phyloP scores from a whole-genome alignment of 768 basidiomycete species.

The Kwoniella bestiolae region DNA sequence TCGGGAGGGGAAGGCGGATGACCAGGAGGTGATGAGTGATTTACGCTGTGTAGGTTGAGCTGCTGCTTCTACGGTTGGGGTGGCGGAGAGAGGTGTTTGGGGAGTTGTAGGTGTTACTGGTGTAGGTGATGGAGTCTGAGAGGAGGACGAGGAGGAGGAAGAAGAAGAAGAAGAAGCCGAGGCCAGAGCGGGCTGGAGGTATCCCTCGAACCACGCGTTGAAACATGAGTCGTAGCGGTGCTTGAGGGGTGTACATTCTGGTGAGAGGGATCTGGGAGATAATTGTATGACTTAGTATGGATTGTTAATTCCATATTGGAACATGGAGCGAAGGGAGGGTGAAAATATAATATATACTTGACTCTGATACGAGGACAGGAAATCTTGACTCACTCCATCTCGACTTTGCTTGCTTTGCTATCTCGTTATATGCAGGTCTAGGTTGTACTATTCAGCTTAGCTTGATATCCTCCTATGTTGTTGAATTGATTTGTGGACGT shows the following conservation, averaged over 20 bases:
- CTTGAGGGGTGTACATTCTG: constrained; percentile 87
- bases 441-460: no score
- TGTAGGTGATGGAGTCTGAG: constrained; percentile 27
- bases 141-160: constrained; percentile 58
- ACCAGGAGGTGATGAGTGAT: constrained; percentile 26
- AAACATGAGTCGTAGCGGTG: constrained; percentile 90
- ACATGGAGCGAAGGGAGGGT: no score
- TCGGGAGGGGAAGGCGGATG: constrained; percentile 25
- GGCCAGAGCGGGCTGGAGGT: constrained; percentile 71
- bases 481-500: no score
- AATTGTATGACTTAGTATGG: no score
- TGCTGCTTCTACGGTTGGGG: background rate
- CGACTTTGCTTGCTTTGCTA: background rate
- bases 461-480: no score
- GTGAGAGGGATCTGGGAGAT: constrained; percentile 66
- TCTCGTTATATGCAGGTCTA: no score
- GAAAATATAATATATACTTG: no score
- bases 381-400: background rate
- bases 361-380: background rate
- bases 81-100: constrained; percentile 21
- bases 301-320: no score
- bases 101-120: constrained; percentile 6
- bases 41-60: background rate
- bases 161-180: constrained; percentile 57
- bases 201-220: constrained; percentile 97